phyloP scores from a whole-genome alignment of 495 filamentous ascomycete species.

The Friedmanniomyces simplex region DNA sequence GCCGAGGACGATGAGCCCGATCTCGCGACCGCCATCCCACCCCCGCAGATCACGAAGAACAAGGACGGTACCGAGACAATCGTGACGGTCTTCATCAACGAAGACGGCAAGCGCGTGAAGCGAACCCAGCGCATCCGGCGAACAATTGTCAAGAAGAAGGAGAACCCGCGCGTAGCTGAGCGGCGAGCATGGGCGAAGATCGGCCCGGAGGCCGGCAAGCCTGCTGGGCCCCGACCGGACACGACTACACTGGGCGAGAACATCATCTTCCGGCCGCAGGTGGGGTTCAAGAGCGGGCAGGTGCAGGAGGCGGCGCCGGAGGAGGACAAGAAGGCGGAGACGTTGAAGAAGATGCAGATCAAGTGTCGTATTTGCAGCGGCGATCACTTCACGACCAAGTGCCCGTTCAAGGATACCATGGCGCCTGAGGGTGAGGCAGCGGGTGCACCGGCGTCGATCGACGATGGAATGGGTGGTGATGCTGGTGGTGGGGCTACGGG shows the following conservation, averaged over 20 bases:
- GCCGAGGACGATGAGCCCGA: slow-evolving; percentile 95
- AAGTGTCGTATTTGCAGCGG: slow-evolving; percentile 98
- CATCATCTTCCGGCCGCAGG: slow-evolving; percentile 82
- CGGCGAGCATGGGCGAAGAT: slow-evolving; percentile 89
- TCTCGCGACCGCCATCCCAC: slow-evolving; percentile 65
- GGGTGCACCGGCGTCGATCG: slow-evolving; percentile 43
- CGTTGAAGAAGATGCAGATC: slow-evolving; percentile 97
- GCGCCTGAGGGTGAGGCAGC: slow-evolving; percentile 57
- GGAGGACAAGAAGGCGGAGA: slow-evolving; percentile 50
- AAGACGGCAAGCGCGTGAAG: slow-evolving; percentile 90
- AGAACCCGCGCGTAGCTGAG: slow-evolving; percentile 93
- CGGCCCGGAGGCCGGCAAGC: slow-evolving; percentile 67
- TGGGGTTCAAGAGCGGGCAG: slow-evolving; percentile 79
- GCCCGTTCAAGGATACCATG: slow-evolving; percentile 79
- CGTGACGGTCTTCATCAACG: slow-evolving; percentile 80
- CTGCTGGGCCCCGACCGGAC: slow-evolving; percentile 58
- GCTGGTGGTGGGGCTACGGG: slow-evolving; percentile 38
- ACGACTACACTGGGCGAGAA: slow-evolving; percentile 94
- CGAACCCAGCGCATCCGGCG: slow-evolving; percentile 88
- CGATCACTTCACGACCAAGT: slow-evolving; percentile 96
- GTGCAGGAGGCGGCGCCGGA: slow-evolving; percentile 61
- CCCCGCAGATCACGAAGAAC: slow-evolving; percentile 78
- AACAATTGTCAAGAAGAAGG: slow-evolving; percentile 75
- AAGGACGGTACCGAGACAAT: slow-evolving; percentile 97
- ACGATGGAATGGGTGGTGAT: slow-evolving; percentile 41